A percentile compares a stretch with the other conserved stretches of the same genome.
Evolutionary conservation across 331 rosid species (phyloP).

Genomic region (Saraca asoca): DNA sequence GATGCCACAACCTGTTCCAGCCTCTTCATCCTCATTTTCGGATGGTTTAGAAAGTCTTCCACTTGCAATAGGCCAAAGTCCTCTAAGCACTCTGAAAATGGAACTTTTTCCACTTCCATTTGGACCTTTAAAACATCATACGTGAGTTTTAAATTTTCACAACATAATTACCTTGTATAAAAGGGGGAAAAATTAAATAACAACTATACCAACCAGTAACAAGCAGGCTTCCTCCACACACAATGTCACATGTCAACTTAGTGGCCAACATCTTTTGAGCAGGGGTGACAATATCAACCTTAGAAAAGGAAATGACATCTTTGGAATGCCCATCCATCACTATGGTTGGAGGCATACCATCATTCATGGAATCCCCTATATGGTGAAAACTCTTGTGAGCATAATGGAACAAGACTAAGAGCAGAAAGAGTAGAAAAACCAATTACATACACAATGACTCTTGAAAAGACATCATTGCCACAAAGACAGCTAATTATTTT

Average conservation of each 20-base stretch:
- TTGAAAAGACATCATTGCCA: conserved; percentile 24
- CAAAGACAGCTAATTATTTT: conserved; percentile 8
- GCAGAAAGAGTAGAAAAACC: neutral
- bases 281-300: conserved; percentile 85
- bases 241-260: conserved; percentile 76
- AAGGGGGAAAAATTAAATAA: conserved; percentile 23
- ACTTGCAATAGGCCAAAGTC: conserved; percentile 86
- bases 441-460: neutral
- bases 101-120: conserved; percentile 99
- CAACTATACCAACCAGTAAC: conserved; percentile 78
- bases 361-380: conserved; percentile 49
- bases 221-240: conserved; percentile 74
- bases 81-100: conserved; percentile 91
- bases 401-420: neutral
- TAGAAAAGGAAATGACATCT: conserved; percentile 73
- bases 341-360: conserved; percentile 33
- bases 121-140: conserved; percentile 66
- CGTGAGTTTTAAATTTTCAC: conserved; percentile 10
- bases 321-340: conserved; percentile 51
- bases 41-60: conserved; percentile 75
- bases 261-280: conserved; percentile 85
- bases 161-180: neutral
- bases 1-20: conserved; percentile 65
- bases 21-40: conserved; percentile 52
- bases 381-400: conserved; percentile 30